Base-by-base conservation (phyloP, 192 early-diverging fungal species). In the Phlyctochytrium bullatum region DNA sequence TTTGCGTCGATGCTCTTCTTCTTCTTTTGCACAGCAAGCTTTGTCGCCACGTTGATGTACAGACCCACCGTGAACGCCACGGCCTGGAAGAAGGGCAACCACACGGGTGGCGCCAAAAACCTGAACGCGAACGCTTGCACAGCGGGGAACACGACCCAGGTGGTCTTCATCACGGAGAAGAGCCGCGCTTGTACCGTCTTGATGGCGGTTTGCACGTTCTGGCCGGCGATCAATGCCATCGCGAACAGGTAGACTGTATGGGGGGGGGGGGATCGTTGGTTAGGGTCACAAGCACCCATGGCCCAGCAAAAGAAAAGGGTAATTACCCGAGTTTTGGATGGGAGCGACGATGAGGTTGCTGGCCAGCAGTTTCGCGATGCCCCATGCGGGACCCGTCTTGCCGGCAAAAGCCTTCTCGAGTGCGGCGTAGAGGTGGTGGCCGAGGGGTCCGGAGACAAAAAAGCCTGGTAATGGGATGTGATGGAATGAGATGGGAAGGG, bases 41-140 rank as follows among this genome's bases (percentile, higher is more conserved):
- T 93, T 69, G 88, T 86, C 71, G 80, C 74, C 52, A 86, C 90
- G 79, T 92, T 92, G 73, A 78, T 68, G 57, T 61, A 72, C 30
- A 65, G 67, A 10, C 54, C 54, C 12, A 57, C 25, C 14, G 54
- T 24, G 66, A 95, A 95, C 24, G 85, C 86, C 52, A 96, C 78
- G 27, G 89, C 50, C 79, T 94, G 93, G 80, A 94, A 96, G 84
- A 94, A 96, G 27, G 94, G 94, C 29, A 92, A 84, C 92, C 92
- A 96, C 51, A 88, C 76, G 36, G 83, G 76, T 12, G 87, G 91
- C n/a, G 81, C 84, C 52, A 96, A 73, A 64, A 88, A 88, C 72
- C 58, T n/a, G 68, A 34, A 47, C 25, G 25, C 62, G 6, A 32
- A 57, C 27, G 54, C 54, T 83, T 93, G 89, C 1, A 90, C 80